A percentile compares a stretch with the other conserved stretches of the same genome.
These are phyloP conservation scores for Termitomyces sp. DNA, from an alignment of 768 basidiomycete species.

Conservation along the genomic window DNA sequence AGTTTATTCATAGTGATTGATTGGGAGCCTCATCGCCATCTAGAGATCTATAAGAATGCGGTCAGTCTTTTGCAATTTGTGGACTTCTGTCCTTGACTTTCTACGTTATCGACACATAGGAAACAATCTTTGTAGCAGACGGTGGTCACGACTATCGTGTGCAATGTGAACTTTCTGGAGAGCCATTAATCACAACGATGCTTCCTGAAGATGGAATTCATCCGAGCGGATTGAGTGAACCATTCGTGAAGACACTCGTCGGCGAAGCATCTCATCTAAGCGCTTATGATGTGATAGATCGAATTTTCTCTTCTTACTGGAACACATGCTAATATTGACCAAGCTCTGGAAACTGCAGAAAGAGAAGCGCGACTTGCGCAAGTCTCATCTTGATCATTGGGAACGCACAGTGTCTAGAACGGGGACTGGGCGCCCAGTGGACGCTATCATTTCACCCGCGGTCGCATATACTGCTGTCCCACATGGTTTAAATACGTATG, in stretches of 20 bases:
- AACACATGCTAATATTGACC: conserved; percentile 4
- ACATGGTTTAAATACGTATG: conserved; percentile 53
- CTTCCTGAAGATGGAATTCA: conserved; percentile 24
- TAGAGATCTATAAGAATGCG: conserved; percentile 41
- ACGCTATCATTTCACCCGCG: conserved; percentile 65
- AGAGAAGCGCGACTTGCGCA: conserved; percentile 43
- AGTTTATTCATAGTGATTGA: conserved; percentile 45
- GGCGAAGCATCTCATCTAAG: conserved; percentile 35
- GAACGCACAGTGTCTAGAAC: conserved; percentile 43
- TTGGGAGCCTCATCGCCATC: conserved; percentile 54
- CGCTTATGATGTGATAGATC: conserved; percentile 34
- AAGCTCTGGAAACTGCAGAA: conserved; percentile 64
- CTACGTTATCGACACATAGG: conserved; percentile 22
- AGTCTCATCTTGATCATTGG: conserved; percentile 62
- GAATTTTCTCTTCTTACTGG: conserved; percentile 3
- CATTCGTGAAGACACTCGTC: conserved; percentile 39
- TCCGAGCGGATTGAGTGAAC: conserved; percentile 28
- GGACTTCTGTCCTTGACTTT: neutral
- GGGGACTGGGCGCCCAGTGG: conserved; percentile 64
- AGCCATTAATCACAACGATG: conserved; percentile 58
- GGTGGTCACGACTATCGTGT: conserved; percentile 43
- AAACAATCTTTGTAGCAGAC: conserved; percentile 47
- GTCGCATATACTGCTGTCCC: conserved; percentile 58
- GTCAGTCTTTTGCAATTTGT: conserved; percentile 17
- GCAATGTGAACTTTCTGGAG: conserved; percentile 42